These are phyloP conservation scores for Chlorella vulgaris DNA, from an alignment of 139 green algal genomes.

Conservation along the genomic window DNA sequence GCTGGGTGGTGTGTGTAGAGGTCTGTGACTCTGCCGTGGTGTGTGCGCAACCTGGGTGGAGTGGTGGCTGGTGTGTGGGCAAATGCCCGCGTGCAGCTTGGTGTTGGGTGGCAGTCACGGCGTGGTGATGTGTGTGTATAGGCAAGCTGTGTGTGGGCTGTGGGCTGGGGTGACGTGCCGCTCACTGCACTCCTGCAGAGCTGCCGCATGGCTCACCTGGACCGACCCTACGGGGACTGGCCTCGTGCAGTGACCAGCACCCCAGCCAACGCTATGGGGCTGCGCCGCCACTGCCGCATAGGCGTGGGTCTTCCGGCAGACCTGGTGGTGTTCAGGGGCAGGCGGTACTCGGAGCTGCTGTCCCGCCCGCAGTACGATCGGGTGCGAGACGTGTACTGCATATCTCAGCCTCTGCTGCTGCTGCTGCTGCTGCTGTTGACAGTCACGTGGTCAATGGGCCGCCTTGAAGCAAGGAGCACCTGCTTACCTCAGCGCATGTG, in stretches of 20 bases:
- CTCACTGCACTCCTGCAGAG: conserved; percentile 27
- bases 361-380: conserved; percentile 48
- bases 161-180: neutral
- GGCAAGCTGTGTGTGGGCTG: neutral
- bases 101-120: no score
- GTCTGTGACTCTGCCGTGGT: no score
- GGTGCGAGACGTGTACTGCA: neutral
- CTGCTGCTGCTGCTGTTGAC: no score
- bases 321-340: conserved; percentile 69
- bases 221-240: conserved; percentile 67
- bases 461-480: no score
- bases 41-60: no score
- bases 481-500: no score
- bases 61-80: no score
- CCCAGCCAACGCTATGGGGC: conserved; percentile 68
- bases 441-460: no score
- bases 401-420: neutral
- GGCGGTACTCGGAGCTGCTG: conserved; percentile 69
- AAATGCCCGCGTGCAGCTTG: no score
- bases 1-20: no score
- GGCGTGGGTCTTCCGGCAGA: conserved; percentile 53
- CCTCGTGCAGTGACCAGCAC: conserved; percentile 44
- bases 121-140: no score
- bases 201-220: conserved; percentile 72
- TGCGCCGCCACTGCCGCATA: conserved; percentile 49